A percentile compares a stretch with the other conserved stretches of the same genome.
Evolutionary conservation across 768 basidiomycete genomes (phyloP).

Genomic region (Cystoderma amianthinum): DNA sequence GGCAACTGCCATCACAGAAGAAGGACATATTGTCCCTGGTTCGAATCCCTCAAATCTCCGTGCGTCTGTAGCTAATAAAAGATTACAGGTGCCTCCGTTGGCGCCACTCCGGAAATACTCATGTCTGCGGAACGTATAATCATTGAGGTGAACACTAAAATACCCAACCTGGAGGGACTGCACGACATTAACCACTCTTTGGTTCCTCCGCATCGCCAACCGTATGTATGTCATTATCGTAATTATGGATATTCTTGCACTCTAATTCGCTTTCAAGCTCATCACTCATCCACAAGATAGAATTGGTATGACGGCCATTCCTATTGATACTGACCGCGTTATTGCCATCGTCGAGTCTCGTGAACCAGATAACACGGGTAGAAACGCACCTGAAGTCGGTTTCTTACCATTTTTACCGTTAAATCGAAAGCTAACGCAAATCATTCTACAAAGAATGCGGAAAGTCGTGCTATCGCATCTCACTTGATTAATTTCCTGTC

Average conservation of each 20-base stretch:
- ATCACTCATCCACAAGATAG: conserved; percentile 36
- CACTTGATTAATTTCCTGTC: conserved; percentile 40
- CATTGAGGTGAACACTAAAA: conserved; percentile 40
- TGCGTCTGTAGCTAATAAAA: neutral
- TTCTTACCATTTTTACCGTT: neutral
- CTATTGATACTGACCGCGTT: conserved; percentile 42
- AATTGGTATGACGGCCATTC: conserved; percentile 36
- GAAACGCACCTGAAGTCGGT: conserved; percentile 34
- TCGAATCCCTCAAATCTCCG: neutral
- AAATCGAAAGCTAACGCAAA: neutral
- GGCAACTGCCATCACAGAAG: conserved; percentile 41
- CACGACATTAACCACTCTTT: conserved; percentile 42
- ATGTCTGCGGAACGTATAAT: conserved; percentile 41
- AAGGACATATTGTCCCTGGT: conserved; percentile 39
- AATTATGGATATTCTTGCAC: neutral
- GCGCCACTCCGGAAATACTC: conserved; percentile 42
- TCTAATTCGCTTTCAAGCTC: conserved; percentile 16
- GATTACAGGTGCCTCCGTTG: conserved; percentile 34
- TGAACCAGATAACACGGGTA: conserved; percentile 36
- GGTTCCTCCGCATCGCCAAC: conserved; percentile 33
- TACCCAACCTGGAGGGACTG: conserved; percentile 38
- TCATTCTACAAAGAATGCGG: conserved; percentile 22
- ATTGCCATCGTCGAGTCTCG: conserved; percentile 34
- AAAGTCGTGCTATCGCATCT: conserved; percentile 31
- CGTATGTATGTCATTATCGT: conserved; percentile 22